Percentiles rank a stretch among this genome's conserved stretches.
phyloP scores from a whole-genome alignment of 192 early-diverging fungal species.

The Coemansia sp. region DNA sequence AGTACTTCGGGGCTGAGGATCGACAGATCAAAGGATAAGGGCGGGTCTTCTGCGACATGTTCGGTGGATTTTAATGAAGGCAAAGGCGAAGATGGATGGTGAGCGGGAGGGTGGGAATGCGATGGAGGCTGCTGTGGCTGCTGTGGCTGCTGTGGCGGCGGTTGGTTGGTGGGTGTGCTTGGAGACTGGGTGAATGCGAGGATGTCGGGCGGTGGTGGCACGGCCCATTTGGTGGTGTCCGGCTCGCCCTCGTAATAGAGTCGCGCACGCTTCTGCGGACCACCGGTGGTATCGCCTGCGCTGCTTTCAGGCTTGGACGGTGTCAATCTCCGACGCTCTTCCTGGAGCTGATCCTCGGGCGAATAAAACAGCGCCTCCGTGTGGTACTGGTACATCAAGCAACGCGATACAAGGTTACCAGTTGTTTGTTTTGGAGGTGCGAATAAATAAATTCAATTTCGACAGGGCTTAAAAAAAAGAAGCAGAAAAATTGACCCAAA shows the following conservation, averaged over 20 bases:
- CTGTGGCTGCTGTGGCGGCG: not conserved
- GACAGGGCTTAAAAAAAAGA: too few relatives aligned
- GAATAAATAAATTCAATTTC: too few relatives aligned
- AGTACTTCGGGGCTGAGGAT: conserved; percentile 9
- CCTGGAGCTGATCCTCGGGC: conserved; percentile 27
- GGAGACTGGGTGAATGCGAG: not conserved
- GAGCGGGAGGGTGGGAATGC: not conserved
- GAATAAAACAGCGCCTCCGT: conserved; percentile 25
- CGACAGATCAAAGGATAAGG: not conserved
- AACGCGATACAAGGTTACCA: too few relatives aligned
- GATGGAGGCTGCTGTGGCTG: not conserved
- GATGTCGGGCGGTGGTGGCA: conserved; percentile 35
- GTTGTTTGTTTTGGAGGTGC: too few relatives aligned
- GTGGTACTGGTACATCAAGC: too few relatives aligned
- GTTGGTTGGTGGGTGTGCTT: not conserved
- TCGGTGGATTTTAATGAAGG: not conserved
- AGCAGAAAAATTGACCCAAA: too few relatives aligned
- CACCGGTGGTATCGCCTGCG: not conserved
- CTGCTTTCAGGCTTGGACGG: too few relatives aligned
- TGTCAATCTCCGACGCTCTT: conserved; percentile 11
- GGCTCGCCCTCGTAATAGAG: conserved; percentile 41
- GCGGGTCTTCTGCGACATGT: not conserved
- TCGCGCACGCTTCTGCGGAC: conserved; percentile 15
- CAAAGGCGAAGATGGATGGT: not conserved
- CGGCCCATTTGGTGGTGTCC: conserved; percentile 37